A percentile compares a stretch with the other conserved stretches of the same genome.
These are phyloP conservation scores for Malassezia japonica DNA, from an alignment of 1,284 basidiomycete species.

Conservation along the genomic window DNA sequence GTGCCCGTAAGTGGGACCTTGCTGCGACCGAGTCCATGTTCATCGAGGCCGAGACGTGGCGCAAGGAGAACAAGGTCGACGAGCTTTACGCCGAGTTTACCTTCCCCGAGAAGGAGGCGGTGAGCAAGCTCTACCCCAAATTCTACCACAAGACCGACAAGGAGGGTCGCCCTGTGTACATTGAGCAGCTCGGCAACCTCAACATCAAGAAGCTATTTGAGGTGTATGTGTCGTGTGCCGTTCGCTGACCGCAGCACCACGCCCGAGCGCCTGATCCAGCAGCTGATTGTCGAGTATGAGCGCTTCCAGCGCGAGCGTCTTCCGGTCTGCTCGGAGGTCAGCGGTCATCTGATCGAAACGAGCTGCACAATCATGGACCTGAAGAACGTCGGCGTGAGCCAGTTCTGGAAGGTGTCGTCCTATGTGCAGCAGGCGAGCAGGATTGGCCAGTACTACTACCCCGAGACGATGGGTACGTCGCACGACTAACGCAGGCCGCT, in stretches of 20 bases:
- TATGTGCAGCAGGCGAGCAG: conserved; percentile 70
- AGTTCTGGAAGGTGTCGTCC: conserved; percentile 79
- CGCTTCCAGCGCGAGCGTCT: conserved; percentile 61
- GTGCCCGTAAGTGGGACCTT: conserved; percentile 86
- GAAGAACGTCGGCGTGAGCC: conserved; percentile 65
- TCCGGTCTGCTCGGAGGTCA: conserved; percentile 65
- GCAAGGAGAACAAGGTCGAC: conserved; percentile 77
- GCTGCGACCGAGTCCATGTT: conserved; percentile 75
- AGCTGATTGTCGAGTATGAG: conserved; percentile 89
- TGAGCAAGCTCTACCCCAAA: conserved; percentile 88
- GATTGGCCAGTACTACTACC: conserved; percentile 77
- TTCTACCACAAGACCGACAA: conserved; percentile 92
- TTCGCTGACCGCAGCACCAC: conserved; percentile 62
- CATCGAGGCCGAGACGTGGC: conserved; percentile 73
- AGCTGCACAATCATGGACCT: conserved; percentile 96
- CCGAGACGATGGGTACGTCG: conserved; percentile 64
- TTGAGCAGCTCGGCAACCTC: conserved; percentile 82
- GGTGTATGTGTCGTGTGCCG: conserved; percentile 20
- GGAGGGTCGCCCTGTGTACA: conserved; percentile 90
- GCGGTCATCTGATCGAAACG: conserved; percentile 86
- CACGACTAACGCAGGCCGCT: conserved; percentile 52
- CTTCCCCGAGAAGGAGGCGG: conserved; percentile 71
- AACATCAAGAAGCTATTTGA: conserved; percentile 62
- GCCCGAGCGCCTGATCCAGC: conserved; percentile 76
- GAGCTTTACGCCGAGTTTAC: conserved; percentile 75